A percentile compares a stretch with the other conserved stretches of the same genome.
These are phyloP conservation scores for Vanderwaltozyma tropicalis DNA, from an alignment of 805 yeast species.

Conservation along the genomic window DNA sequence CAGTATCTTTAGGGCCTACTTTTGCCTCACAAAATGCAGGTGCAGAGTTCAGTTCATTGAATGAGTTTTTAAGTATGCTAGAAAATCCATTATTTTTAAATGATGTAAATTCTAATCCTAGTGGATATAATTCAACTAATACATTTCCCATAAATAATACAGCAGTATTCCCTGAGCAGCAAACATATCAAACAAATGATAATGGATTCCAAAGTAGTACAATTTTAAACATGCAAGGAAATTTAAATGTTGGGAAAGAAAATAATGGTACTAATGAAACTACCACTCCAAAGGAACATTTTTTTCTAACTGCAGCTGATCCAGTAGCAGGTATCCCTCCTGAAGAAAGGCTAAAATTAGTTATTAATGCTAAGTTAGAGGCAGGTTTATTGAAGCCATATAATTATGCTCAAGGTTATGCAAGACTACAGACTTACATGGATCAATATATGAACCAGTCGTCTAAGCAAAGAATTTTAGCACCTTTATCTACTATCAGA, in stretches of 20 bases:
- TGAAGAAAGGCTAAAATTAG: conserved; percentile 85
- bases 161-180: no score
- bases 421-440: conserved; percentile 81
- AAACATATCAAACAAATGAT: no score
- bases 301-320: conserved; percentile 92
- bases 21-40: conserved; percentile 90
- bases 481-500: conserved; percentile 74
- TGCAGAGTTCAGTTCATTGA: conserved; percentile 79
- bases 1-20: conserved; percentile 38
- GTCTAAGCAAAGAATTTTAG: conserved; percentile 73
- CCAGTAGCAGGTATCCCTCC: conserved; percentile 92
- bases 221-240: no score
- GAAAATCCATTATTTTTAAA: conserved; percentile 57
- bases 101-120: neutral
- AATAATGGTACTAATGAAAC: conserved; percentile 8
- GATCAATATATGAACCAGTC: conserved; percentile 81
- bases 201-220: no score
- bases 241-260: neutral
- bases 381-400: conserved; percentile 91
- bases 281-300: conserved; percentile 83
- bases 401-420: conserved; percentile 89
- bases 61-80: conserved; percentile 80
- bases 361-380: conserved; percentile 84
- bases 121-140: neutral
- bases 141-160: no score